phyloP scores from a whole-genome alignment of 768 basidiomycete species.

The Lanmaoa pseudosensibilis region DNA sequence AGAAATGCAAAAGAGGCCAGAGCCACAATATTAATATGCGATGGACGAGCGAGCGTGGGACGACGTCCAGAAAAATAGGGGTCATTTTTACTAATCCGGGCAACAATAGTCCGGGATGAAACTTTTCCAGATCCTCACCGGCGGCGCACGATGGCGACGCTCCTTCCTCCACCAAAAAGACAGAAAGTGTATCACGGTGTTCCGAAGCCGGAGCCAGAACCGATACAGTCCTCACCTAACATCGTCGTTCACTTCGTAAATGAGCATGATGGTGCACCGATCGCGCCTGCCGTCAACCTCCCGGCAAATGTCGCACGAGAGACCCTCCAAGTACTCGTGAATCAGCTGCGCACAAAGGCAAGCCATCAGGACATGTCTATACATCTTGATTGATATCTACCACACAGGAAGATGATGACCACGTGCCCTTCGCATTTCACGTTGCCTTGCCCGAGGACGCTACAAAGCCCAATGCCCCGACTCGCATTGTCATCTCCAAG shows the following conservation, averaged over 20 bases:
- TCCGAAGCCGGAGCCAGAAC: constrained; percentile 59
- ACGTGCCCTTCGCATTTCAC: constrained; percentile 90
- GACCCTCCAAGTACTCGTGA: constrained; percentile 84
- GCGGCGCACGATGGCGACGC: constrained; percentile 71
- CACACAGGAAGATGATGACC: constrained; percentile 64
- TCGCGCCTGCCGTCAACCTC: constrained; percentile 87
- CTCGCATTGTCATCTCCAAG: constrained; percentile 79
- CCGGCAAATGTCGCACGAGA: constrained; percentile 86
- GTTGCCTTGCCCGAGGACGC: constrained; percentile 65
- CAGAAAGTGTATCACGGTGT: constrained; percentile 79
- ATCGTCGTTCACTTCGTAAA: constrained; percentile 92
- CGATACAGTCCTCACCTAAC: constrained; percentile 51
- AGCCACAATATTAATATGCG: not conserved
- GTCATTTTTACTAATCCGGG: constrained; percentile 16
- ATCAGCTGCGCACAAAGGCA: constrained; percentile 78
- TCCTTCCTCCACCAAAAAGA: constrained; percentile 86
- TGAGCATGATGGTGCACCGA: constrained; percentile 74
- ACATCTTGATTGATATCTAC: constrained; percentile 7
- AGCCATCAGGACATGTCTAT: constrained; percentile 25
- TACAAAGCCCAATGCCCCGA: constrained; percentile 52
- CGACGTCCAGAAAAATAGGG: constrained; percentile 9
- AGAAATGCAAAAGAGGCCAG: not conserved
- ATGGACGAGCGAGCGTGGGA: too few species aligned
- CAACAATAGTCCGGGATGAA: not conserved
- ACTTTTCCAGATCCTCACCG: not conserved